Base-by-base conservation (phyloP, 129 eudicot genomes). In the Tagetes patula region DNA sequence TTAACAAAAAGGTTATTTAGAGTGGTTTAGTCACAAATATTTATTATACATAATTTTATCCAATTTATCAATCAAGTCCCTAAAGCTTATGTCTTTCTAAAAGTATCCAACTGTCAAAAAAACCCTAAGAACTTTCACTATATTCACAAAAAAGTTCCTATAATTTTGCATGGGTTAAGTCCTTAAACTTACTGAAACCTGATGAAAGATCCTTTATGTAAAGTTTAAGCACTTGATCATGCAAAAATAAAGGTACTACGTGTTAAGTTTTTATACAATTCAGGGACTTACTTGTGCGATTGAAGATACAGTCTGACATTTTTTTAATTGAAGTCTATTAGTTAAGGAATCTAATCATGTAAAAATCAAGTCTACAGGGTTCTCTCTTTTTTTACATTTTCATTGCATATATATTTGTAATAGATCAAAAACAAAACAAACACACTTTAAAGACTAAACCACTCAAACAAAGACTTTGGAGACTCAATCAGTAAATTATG, bases 161-260 rank as follows among this genome's bases (percentile, higher is more conserved):
- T 34, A 33, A n/a, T 56, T 31, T 8, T 56, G 63, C 63, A 56
- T 56, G 63, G 63, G 13, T 31, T 56, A 56, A 32, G 41, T 59
- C 39, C 65, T 33, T 34, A 60, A 60, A 60, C 66, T 34, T 60
- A 36, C 12, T 9, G 34, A 60, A 36, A 60, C 43, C 11, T 27
- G 36, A 60, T 1, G 8, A 60, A 60, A 60, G 27, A 10, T 60
- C 43, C 43, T 12, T 60, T 60, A 60, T 60, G 34, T 60, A 37
- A 60, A 60, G 43, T 34, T 34, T 36, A 60, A 54, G 43, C 30
- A 60, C 27, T 60, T 34, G 13, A 60, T 34, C 30, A 34, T 60
- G 42, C 42, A 34, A 60, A 33, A 54, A 14, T 20, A 9, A 36
- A 60, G 8, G 14, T 6, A n/a, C 20, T 10, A 3, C 11, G 0